Evolutionary conservation across 2,329 filamentous ascomycete genomes (phyloP).

Genomic region (Aspergillus hortae): DNA sequence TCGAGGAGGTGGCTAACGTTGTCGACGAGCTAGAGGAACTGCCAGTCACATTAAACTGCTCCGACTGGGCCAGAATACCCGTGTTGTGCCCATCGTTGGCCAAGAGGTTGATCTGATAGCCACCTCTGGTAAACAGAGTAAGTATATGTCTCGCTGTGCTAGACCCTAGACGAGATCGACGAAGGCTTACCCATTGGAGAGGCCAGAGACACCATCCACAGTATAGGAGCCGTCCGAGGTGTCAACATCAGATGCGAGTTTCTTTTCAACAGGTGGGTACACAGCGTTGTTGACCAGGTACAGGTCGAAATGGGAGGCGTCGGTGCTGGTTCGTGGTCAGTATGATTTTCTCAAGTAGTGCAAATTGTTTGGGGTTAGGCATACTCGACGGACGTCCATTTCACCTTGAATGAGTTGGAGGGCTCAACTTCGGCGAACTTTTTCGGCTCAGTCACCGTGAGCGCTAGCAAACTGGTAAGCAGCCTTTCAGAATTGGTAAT

Average conservation of each 20-base stretch:
- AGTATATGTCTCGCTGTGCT: slow-evolving; percentile 4
- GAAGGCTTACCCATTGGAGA: slow-evolving; percentile 20
- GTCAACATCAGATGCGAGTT: slow-evolving; percentile 34
- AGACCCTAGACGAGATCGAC: background rate
- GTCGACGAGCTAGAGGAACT: slow-evolving; percentile 13
- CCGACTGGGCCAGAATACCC: slow-evolving; percentile 41
- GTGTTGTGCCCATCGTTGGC: slow-evolving; percentile 31
- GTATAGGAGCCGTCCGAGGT: slow-evolving; percentile 35
- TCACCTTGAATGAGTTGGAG: slow-evolving; percentile 32
- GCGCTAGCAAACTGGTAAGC: slow-evolving; percentile 20
- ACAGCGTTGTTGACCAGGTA: slow-evolving; percentile 39
- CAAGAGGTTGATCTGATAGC: slow-evolving; percentile 41
- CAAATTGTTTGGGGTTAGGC: slow-evolving; percentile 2
- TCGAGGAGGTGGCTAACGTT: slow-evolving; percentile 9
- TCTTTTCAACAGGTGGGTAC: slow-evolving; percentile 30
- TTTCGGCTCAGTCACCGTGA: slow-evolving; percentile 33
- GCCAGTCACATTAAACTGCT: slow-evolving; percentile 30
- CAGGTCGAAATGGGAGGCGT: slow-evolving; percentile 38
- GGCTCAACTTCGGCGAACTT: slow-evolving; percentile 30
- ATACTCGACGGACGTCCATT: slow-evolving; percentile 37
- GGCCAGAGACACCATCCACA: slow-evolving; percentile 25
- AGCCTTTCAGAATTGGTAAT: background rate
- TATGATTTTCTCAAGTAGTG: background rate
- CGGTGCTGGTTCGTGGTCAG: slow-evolving; percentile 26
- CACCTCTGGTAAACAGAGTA: slow-evolving; percentile 18